These are phyloP conservation scores for Spathaspora sp. DNA, from an alignment of 1,139 yeast species.

Conservation along the genomic window DNA sequence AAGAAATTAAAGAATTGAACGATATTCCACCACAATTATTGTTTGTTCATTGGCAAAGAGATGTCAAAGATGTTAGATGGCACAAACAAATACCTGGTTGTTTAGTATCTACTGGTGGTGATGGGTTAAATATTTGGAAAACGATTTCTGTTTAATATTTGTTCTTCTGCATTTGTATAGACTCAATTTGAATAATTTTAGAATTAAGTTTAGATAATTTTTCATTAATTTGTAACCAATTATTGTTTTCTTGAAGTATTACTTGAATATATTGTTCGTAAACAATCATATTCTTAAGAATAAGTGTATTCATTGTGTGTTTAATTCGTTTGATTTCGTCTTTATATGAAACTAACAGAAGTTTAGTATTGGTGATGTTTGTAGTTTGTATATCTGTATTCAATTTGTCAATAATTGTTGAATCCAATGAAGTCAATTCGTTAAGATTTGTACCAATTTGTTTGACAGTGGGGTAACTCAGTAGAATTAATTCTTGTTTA, in stretches of 20 bases:
- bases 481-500: constrained; percentile 21
- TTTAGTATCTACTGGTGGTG: constrained; percentile 91
- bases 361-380: constrained; percentile 2
- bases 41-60: constrained; percentile 97
- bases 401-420: constrained; percentile 22
- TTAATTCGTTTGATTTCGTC: constrained; percentile 17
- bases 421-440: constrained; percentile 24
- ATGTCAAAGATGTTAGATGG: constrained; percentile 98
- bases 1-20: constrained; percentile 72
- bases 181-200: constrained; percentile 11
- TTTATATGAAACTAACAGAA: constrained; percentile 7
- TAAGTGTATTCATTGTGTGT: constrained; percentile 20
- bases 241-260: constrained; percentile 24
- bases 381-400: constrained; percentile 5
- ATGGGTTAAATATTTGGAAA: constrained; percentile 94
- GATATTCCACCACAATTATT: constrained; percentile 94
- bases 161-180: constrained; percentile 1
- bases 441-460: constrained; percentile 19
- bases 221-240: constrained; percentile 24
- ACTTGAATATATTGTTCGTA: constrained; percentile 26
- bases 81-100: constrained; percentile 96
- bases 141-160: constrained; percentile 71
- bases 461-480: constrained; percentile 11
- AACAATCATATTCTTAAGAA: constrained; percentile 30
- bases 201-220: constrained; percentile 14